phyloP scores from a whole-genome alignment of 306 rosid species.

The Cicer arietinum region DNA sequence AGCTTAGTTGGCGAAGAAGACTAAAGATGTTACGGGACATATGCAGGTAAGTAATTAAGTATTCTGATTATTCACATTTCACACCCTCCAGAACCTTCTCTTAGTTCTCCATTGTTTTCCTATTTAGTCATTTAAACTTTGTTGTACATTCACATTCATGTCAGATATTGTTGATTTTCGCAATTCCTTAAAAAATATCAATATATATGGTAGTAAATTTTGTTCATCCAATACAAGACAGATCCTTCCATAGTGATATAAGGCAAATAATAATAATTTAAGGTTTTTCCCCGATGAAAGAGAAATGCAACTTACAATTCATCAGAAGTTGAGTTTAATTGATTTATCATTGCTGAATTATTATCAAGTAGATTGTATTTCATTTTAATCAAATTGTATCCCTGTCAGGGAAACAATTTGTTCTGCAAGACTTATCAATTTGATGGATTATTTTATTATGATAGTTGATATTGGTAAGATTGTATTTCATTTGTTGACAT shows the following conservation, averaged over 20 bases:
- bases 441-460: constrained; percentile 3
- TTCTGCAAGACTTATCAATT: constrained; percentile 5
- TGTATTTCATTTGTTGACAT: constrained; percentile 35
- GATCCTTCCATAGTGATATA: constrained; percentile 14
- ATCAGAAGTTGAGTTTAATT: constrained; percentile 8
- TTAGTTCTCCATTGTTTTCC: constrained; percentile 2
- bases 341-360: constrained; percentile 2
- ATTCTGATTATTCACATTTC: constrained; percentile 37
- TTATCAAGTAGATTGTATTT: constrained; percentile 1
- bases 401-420: not conserved
- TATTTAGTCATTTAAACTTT: not conserved
- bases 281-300: not conserved
- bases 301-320: constrained; percentile 27
- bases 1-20: constrained; percentile 86
- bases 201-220: constrained; percentile 9
- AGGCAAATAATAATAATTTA: not conserved
- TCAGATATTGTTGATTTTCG: constrained; percentile 25
- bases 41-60: constrained; percentile 72
- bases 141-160: constrained; percentile 27
- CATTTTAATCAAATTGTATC: not conserved
- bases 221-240: constrained; percentile 1
- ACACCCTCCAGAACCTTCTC: constrained; percentile 23
- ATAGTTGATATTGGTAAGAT: constrained; percentile 14
- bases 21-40: constrained; percentile 88
- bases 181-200: not conserved